Conservation (phyloP, 306 rosid species). For the Luffa aegyptiaca region DNA sequence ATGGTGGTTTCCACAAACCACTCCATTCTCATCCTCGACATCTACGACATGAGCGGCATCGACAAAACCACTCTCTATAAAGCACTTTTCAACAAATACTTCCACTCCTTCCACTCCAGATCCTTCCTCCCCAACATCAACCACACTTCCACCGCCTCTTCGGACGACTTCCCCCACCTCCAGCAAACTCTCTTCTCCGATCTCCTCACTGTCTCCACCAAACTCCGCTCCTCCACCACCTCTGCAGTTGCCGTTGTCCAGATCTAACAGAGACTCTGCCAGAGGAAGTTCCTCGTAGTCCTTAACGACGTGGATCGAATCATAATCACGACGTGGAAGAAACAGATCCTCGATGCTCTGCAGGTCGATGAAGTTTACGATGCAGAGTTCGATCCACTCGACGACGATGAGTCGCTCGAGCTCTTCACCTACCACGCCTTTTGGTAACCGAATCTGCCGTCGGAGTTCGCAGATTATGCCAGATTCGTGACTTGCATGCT, state of each 20-base stretch:
- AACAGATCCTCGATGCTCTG: neutral
- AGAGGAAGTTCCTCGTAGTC: neutral
- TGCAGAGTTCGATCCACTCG: neutral
- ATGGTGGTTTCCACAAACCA: neutral
- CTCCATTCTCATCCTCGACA: neutral
- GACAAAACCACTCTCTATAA: slow-evolving; percentile 5
- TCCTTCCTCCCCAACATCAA: slow-evolving; percentile 4
- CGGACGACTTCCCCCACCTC: neutral
- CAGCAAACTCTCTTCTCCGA: neutral
- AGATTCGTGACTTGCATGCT: neutral
- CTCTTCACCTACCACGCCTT: slow-evolving; percentile 16
- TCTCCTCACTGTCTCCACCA: neutral
- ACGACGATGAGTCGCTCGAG: slow-evolving; percentile 6
- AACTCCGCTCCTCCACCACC: neutral
- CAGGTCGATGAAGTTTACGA: neutral
- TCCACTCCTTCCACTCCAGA: neutral
- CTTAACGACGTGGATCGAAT: slow-evolving; percentile 4
- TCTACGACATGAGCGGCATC: slow-evolving; percentile 11
- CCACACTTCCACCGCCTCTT: neutral
- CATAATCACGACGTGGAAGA: slow-evolving; percentile 2
- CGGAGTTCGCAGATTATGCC: neutral
- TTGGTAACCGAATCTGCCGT: neutral
- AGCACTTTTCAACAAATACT: slow-evolving; percentile 5
- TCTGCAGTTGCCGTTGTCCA: neutral
- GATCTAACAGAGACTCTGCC: neutral